phyloP scores from a whole-genome alignment of 1,284 basidiomycete genomes.

The Entoloma clypeatum region DNA sequence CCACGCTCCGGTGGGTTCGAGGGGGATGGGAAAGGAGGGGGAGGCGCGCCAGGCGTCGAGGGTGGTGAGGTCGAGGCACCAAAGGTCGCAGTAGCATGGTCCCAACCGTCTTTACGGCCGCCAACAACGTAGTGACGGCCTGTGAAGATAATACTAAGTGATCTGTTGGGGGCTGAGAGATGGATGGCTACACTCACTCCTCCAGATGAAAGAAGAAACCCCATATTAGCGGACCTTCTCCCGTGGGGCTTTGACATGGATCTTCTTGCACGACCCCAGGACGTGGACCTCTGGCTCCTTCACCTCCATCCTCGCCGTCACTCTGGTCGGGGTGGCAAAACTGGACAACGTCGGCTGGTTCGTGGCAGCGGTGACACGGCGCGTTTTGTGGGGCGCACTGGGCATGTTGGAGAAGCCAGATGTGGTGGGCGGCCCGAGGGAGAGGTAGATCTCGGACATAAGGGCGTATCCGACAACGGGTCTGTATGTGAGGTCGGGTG shows the following conservation, averaged over 20 bases:
- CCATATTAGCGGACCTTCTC: constrained; percentile 19
- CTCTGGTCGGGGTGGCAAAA: constrained; percentile 25
- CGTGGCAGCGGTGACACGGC: constrained; percentile 5
- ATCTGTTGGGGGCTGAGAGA: neutral
- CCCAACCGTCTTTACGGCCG: constrained; percentile 26
- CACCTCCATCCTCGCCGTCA: constrained; percentile 17
- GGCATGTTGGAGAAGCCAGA: constrained; percentile 14
- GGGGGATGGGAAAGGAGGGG: constrained; percentile 26
- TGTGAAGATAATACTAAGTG: constrained; percentile 8
- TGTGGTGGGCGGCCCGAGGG: constrained; percentile 23
- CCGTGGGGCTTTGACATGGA: constrained; percentile 18
- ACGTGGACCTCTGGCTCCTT: constrained; percentile 24
- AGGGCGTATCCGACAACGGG: constrained; percentile 15
- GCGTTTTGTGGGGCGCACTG: constrained; percentile 10
- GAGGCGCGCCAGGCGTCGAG: constrained; percentile 31
- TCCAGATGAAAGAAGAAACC: constrained; percentile 26
- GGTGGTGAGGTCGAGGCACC: constrained; percentile 29
- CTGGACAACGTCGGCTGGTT: constrained; percentile 7
- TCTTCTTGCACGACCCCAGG: constrained; percentile 27
- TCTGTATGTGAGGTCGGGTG: constrained; percentile 19
- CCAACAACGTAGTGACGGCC: constrained; percentile 33
- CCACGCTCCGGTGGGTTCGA: constrained; percentile 10
- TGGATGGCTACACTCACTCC: constrained; percentile 14
- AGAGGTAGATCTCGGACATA: constrained; percentile 17
- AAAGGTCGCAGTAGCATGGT: constrained; percentile 32